A percentile compares a stretch with the other conserved stretches of the same genome.
Conservation (phyloP, 306 rosid species). For the Cicer bijugum region DNA sequence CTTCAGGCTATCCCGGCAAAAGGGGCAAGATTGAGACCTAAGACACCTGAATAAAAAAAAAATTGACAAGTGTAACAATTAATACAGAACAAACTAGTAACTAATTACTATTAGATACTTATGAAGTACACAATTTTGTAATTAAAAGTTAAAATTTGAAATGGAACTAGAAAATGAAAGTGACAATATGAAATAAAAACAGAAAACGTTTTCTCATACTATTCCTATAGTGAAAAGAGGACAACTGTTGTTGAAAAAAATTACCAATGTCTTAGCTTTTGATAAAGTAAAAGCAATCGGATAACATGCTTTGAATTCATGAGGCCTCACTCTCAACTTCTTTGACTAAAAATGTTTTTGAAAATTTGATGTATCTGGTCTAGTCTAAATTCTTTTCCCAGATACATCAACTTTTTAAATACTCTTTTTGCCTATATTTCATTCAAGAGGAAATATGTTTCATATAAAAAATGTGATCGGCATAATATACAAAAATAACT, state of each 20-base stretch:
- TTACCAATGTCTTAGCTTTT: constrained; percentile 36
- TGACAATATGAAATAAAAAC: no score
- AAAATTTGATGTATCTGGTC: no score
- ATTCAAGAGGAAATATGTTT: no score
- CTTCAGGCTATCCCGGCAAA: constrained; percentile 81
- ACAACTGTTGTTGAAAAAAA: not conserved
- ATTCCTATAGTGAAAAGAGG: not conserved
- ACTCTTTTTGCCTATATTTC: no score
- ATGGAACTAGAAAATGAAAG: no score
- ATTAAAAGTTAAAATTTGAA: not conserved
- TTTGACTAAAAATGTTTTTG: not conserved
- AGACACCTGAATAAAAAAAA: constrained; percentile 57
- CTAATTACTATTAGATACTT: not conserved
- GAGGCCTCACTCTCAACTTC: constrained; percentile 10
- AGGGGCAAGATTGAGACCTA: constrained; percentile 89
- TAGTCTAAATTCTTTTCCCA: no score
- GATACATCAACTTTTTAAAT: no score
- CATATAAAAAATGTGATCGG: not conserved
- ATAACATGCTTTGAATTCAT: constrained; percentile 23
- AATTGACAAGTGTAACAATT: constrained; percentile 32
- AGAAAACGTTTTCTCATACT: not conserved
- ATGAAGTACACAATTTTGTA: not conserved
- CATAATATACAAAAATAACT: not conserved
- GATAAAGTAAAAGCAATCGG: constrained; percentile 35
- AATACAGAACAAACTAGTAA: constrained; percentile 3